Base-by-base conservation (phyloP, 2,329 filamentous ascomycete species). In the Nothophoma quercina region DNA sequence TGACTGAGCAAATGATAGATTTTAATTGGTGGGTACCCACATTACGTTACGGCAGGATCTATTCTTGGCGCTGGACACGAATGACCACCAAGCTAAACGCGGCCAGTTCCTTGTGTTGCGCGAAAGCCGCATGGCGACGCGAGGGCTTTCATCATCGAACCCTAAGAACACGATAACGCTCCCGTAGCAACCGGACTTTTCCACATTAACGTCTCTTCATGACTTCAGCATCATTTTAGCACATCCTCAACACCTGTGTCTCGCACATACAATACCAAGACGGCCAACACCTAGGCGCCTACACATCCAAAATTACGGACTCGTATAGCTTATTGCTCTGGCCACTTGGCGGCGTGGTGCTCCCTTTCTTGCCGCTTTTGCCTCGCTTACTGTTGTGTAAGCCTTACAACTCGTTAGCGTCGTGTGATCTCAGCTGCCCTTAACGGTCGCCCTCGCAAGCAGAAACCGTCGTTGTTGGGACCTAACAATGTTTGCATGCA, bases 311-410 rank as follows among this genome's bases (percentile, higher is more conserved):
- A 38, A 42, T 52, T 52, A 38, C 43, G 30, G n/a, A 21, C 50
- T 42, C 50, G 50, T 47, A 43, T 33, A 47, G 25, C 23, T 28
- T n/a, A 33, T 35, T 32, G 43, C 36, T 22, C 30, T 13, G 32
- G 32, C 36, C 50, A 28, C 50, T 38, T 47, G 25, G 43, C 50
- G 41, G 22, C n/a, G 22, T 36, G 21, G 15, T 33, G 25, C 43
- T 47, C 50, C 50, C 50, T 52, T 47, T 42, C 10, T 32, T 28
- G 50, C 50, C 38, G 30, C 25, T 30, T 52, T 33, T 21, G 38
- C 42, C n/a, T 13, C 26, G 15, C 21, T 26, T 30, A 15, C 38
- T 52, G 36, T 23, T 42, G 50, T 52, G 43, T 52, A 52, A 52
- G 36, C 36, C 42, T 45, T 43, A 47, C 50, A 47, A n/a, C 36